Evolutionary conservation across 2,329 filamentous ascomycete species (phyloP), one percentile per base, ranked within the genome.

Genomic region (Xylariaceae sp.): DNA sequence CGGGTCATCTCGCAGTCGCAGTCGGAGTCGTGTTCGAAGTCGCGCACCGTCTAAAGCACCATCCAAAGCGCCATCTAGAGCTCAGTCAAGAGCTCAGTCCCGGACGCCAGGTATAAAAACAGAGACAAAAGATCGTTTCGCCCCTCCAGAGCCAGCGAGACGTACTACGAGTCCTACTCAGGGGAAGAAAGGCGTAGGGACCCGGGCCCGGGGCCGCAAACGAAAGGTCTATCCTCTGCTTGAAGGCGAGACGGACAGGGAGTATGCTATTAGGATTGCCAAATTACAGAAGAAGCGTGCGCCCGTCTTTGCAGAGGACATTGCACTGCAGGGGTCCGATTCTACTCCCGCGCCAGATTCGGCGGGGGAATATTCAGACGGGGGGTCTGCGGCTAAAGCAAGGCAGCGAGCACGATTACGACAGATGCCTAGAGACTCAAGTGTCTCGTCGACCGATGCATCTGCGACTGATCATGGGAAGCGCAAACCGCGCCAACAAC

Each of bases 181-280:
- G 0, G 64, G 58, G 18, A 60, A 60, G 43, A 63, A 51, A 41
- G 60, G 66, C 2, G 76, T 76, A 1, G 22, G 22, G 7, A 28
- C 22, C 7, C 22, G 22, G 22, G 22, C 22, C 22, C 22, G 22
- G 4, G 22, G 22, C 4, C 68, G 76, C 11, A 75, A 75, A 4
- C 70, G 60, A 41, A 77, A 73, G 47, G 48, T 62, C 0, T 72
- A 71, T 31, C 47, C 69, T 0, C 75, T 70, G 1, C 65, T 67
- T 1, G 67, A 71, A 1, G 77, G 73, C 16, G 77, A 80, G 63
- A 72, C 75, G 1, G 66, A 75, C 9, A 66, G 72, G 36, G 73
- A 78, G 9, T 79, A 75, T 66, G 63, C 69, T 5, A 57, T 75
- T 14, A 75, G 79, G 17, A 60, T 81, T n/a, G 79, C 79, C 2